Evolutionary conservation across 2,329 filamentous ascomycete genomes (phyloP), one percentile per base, ranked within the genome.

Genomic region (Aspergillus felis): DNA sequence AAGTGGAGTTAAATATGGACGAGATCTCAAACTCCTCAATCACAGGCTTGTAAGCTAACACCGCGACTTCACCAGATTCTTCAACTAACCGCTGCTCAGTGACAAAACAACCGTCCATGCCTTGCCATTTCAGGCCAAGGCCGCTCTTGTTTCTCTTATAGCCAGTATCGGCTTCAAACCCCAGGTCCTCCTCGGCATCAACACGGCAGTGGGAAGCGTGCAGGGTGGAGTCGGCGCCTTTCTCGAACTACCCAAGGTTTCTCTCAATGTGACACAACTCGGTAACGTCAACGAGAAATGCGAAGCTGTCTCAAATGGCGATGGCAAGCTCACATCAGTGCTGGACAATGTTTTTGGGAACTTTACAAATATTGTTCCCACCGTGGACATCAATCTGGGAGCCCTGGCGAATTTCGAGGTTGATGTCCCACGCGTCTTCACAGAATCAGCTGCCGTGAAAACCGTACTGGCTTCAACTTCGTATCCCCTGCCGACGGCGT

Each of bases 31-130:
- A 64, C 35, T 65, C 63, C 17, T 61, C 56, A 27, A 57, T 57
- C 76, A 76, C 4, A 59, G 66, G 68, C 55, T 75, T 71, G 69
- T 71, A 63, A 62, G 68, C 61, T 24, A 20, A n/a, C n/a, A 14
- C 17, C 10, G 3, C 44, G 1, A 27, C 6, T 24, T 25, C 20
- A 17, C 12, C 17, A n/a, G n/a, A 25, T 7, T 22, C 12, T 25
- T 29, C 25, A 38, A 46, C 50, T 49, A 22, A 50, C 49, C 42
- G 10, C 46, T 22, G 10, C 27, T 24, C 35, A 66, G 64, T 52
- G 51, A 57, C 46, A 32, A 63, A 22, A 62, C 62, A 12, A 58
- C 47, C 14, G 51, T 66, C 29, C 55, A 63, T 8, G 50, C 62
- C 4, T 50, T 66, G 5, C 61, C 61, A 9, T 64, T 64, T 42